phyloP scores from a whole-genome alignment of 768 basidiomycete genomes.

The Tylopilus vinaceipallidus region DNA sequence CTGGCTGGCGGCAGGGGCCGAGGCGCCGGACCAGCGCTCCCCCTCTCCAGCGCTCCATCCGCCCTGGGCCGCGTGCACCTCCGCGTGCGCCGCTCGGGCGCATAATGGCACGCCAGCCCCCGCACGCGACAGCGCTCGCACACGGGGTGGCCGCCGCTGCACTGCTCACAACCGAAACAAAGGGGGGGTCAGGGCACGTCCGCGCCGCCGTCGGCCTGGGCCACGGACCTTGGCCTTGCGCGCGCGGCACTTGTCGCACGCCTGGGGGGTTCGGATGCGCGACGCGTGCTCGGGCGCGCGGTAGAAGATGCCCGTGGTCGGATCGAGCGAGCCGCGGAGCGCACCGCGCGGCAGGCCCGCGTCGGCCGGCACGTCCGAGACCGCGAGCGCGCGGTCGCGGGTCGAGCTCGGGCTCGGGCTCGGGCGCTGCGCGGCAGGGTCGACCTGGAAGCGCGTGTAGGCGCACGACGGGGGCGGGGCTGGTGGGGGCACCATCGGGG shows the following conservation, averaged over 20 bases:
- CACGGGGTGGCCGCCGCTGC: slow-evolving; percentile 66
- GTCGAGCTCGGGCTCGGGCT: no score
- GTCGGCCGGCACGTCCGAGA: slow-evolving; percentile 6
- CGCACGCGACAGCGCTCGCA: slow-evolving; percentile 64
- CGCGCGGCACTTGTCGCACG: slow-evolving; percentile 71
- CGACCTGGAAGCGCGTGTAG: no score
- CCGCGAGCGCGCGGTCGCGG: not conserved
- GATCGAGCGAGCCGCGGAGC: slow-evolving; percentile 62
- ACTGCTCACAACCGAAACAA: slow-evolving; percentile 39
- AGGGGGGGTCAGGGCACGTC: no score
- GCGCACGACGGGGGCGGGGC: no score
- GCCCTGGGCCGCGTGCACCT: not conserved
- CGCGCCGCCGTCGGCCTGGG: no score
- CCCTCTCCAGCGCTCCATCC: no score
- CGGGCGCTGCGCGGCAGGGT: no score
- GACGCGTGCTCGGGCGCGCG: slow-evolving; percentile 56
- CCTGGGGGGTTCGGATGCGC: slow-evolving; percentile 66
- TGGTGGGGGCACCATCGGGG: no score
- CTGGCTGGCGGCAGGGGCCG: no score
- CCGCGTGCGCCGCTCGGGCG: slow-evolving; percentile 47
- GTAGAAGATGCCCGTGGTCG: slow-evolving; percentile 64
- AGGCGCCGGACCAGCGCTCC: no score
- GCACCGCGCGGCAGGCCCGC: slow-evolving; percentile 21
- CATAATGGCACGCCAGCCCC: slow-evolving; percentile 63
- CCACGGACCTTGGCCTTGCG: slow-evolving; percentile 73